Base-by-base conservation (phyloP, 2,329 filamentous ascomycete genomes). In the Diaporthe amygdali region DNA sequence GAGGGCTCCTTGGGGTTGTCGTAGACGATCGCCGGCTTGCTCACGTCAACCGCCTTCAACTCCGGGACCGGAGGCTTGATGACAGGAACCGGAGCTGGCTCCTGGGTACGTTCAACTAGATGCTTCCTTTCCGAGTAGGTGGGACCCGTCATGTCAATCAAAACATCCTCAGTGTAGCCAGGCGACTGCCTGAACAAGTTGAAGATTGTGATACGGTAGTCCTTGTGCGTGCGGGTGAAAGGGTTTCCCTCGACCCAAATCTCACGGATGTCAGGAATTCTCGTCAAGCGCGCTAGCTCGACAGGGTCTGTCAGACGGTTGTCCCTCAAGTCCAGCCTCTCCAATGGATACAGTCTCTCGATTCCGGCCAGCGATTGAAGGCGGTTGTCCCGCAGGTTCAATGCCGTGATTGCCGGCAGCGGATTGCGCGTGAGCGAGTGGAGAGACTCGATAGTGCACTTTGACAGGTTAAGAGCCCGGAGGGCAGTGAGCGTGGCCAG, bases 381-480 rank as follows among this genome's bases (percentile, higher is more conserved):
- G 55, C 95, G 91, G 80, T 99, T 99, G 63, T 91, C 94, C 70
- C 96, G 92, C 69, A 99, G 88, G 78, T 98, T 98, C 70, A 99
- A 86, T 1, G 95, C 95, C 1, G 94, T 97, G 74, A 99, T 97
- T 25, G 96, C 96, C 34, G 96, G 96, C 6, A 99, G 87, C 15
- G 96, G 94, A 77, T 93, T 96, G 74, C 93, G 91, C 2, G 91
- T 91, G 51, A 99, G 86, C 2, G 96, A 97, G 77, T 97, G 93
- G 69, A 99, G 86, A 20, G 95, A 96, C 76, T 96, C 94, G 74
- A 99, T 98, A 95, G 98, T 98, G 86, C 96, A 98, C 77, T 97
- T 93, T 5, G 96, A 97, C 32, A 99, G 87, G 77, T 99, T 98
- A 68, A 99, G 85, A 30, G 96, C 95, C 74, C 95, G 91, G n/a